Percentiles rank a stretch among this genome's conserved stretches.
These are phyloP conservation scores for Lactarius sp. DNA, from an alignment of 768 basidiomycete genomes.

Conservation along the genomic window DNA sequence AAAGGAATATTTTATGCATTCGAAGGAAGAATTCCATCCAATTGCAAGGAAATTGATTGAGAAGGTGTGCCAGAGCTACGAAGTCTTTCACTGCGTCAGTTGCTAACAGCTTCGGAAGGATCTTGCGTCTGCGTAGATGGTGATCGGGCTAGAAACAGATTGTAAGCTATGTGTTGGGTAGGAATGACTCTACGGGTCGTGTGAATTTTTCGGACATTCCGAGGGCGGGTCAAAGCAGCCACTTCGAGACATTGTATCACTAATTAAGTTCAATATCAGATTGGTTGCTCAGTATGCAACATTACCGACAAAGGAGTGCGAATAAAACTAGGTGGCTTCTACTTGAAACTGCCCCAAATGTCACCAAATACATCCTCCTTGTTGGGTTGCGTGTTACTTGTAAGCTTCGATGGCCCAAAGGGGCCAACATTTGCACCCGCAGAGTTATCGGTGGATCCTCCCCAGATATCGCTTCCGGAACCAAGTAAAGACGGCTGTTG, in stretches of 20 bases:
- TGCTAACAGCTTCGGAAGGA: conserved; percentile 26
- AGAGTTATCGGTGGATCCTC: conserved; percentile 32
- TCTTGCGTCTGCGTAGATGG: conserved; percentile 22
- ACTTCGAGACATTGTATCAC: background rate
- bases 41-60: conserved; percentile 72
- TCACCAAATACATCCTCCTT: conserved; percentile 81
- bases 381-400: conserved; percentile 34
- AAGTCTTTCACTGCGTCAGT: background rate
- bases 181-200: background rate
- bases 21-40: conserved; percentile 62
- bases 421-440: conserved; percentile 30
- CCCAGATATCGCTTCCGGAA: conserved; percentile 58
- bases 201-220: background rate
- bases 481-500: conserved; percentile 34
- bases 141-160: background rate
- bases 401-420: conserved; percentile 34
- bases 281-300: background rate
- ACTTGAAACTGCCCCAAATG: conserved; percentile 83
- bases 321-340: conserved; percentile 20
- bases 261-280: background rate
- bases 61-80: conserved; percentile 44
- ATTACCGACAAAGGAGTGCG: background rate
- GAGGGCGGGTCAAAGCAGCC: background rate
- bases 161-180: background rate
- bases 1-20: conserved; percentile 41